phyloP scores from a whole-genome alignment of 2,329 filamentous ascomycete genomes.

The Neopestalotiopsis clavispora region DNA sequence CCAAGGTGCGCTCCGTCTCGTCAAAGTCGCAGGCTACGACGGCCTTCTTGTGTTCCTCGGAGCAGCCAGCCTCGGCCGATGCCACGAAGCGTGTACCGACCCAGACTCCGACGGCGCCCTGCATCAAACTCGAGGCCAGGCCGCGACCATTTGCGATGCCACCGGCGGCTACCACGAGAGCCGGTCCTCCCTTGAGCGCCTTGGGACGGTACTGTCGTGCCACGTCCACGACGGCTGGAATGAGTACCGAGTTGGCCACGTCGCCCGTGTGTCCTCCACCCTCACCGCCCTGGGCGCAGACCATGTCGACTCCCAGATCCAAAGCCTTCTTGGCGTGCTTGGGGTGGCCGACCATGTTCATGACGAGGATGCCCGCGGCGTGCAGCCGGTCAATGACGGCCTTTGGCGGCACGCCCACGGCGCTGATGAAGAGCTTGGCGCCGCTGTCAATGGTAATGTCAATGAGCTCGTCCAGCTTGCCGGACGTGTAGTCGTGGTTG shows the following conservation, averaged over 20 bases:
- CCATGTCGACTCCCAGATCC: conserved; percentile 83
- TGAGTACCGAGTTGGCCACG: conserved; percentile 82
- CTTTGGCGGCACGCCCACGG: conserved; percentile 83
- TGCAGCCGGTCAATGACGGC: conserved; percentile 79
- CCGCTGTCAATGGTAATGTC: conserved; percentile 84
- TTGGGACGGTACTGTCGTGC: conserved; percentile 73
- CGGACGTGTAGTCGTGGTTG: conserved; percentile 94
- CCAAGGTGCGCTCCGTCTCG: conserved; percentile 82
- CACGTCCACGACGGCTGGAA: conserved; percentile 87
- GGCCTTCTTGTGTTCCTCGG: conserved; percentile 80
- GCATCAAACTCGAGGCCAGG: conserved; percentile 82
- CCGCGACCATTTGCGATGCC: conserved; percentile 84
- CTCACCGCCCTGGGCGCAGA: conserved; percentile 92
- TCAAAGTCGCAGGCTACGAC: conserved; percentile 81
- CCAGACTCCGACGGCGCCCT: conserved; percentile 89
- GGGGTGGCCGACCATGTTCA: conserved; percentile 98
- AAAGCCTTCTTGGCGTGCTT: conserved; percentile 91
- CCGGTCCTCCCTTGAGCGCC: conserved; percentile 69
- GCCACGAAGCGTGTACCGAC: conserved; percentile 94
- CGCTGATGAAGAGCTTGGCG: conserved; percentile 84
- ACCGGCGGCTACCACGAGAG: conserved; percentile 86
- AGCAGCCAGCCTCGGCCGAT: conserved; percentile 78
- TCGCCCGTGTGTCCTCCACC: conserved; percentile 93
- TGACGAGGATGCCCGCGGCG: conserved; percentile 78
- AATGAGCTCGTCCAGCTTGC: conserved; percentile 85